These are phyloP conservation scores for Globisporangium okanoganense DNA, from an alignment of 352 stramenopile genomes.

Conservation along the genomic window DNA sequence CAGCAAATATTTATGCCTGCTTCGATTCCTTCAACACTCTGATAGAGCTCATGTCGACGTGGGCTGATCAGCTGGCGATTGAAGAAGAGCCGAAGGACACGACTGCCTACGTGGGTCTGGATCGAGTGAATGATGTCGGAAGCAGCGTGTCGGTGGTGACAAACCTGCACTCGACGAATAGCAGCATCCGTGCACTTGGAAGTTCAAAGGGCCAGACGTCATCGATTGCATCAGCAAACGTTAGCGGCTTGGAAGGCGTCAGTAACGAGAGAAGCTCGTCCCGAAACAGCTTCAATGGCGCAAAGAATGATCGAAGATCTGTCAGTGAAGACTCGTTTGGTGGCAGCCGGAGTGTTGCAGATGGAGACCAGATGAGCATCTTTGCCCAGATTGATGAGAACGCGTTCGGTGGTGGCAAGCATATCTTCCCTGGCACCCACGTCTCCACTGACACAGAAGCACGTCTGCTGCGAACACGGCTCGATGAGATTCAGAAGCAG, in stretches of 20 bases:
- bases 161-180: constrained; percentile 44
- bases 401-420: constrained; percentile 60
- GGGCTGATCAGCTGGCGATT: constrained; percentile 65
- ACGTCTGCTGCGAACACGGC: constrained; percentile 64
- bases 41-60: constrained; percentile 64
- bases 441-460: constrained; percentile 79
- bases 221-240: neutral
- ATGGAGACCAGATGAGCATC: constrained; percentile 38
- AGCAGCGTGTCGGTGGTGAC: constrained; percentile 74
- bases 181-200: constrained; percentile 23
- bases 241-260: neutral
- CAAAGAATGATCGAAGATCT: constrained; percentile 20
- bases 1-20: constrained; percentile 85
- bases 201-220: constrained; percentile 10
- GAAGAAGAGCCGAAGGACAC: constrained; percentile 64
- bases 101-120: constrained; percentile 74
- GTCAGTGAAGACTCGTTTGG: constrained; percentile 17
- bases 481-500: constrained; percentile 75
- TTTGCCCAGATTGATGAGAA: constrained; percentile 79
- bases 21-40: constrained; percentile 89
- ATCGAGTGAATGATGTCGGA: constrained; percentile 48
- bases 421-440: constrained; percentile 59
- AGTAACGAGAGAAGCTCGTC: neutral
- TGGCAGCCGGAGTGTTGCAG: constrained; percentile 1
- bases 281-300: constrained; percentile 2